Base-by-base conservation (phyloP, 1,284 basidiomycete species). In the Fomes fomentarius region DNA sequence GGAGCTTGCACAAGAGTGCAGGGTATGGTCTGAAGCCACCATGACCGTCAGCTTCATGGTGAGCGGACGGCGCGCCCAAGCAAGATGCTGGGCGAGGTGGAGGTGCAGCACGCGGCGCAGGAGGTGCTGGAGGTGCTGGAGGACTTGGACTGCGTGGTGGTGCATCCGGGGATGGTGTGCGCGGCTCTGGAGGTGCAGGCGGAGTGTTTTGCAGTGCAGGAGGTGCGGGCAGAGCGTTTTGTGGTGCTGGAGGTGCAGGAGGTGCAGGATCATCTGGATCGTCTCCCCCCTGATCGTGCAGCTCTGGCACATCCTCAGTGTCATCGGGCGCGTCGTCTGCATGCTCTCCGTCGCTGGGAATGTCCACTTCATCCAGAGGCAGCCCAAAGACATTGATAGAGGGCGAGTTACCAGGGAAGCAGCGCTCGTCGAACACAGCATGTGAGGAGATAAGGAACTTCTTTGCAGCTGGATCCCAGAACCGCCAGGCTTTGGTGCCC, bases 361-460 rank as follows among this genome's bases (percentile, higher is more conserved):
- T 17, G 33, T 50, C 31, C 3, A 57, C n/a, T n/a, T n/a, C n/a
- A n/a, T n/a, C n/a, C n/a, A n/a, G n/a, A n/a, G n/a, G n/a, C n/a
- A n/a, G n/a, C n/a, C 28, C 26, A 30, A 53, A 48, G 9, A 53
- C 35, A 28, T 50, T 42, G 17, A 52, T 54, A 21, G 30, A 54
- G 25, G 22, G 39, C 24, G 47, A 50, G 35, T 55, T 55, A 1
- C 60, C 57, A 47, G 57, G 57, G 49, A 57, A 58, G 38, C 39
- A 59, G 42, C 51, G 41, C 44, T 72, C 69, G 51, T 72, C 69
- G 59, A 71, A 70, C 6, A 58, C 57, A 50, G 63, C 69, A 61
- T 58, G 52, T 19, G 62, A 63, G 12, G 61, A 62, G 44, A 65
- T 68, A 26, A 68, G 28, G 15, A 62, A 47, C 33, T 39, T 39